A percentile compares a stretch with the other conserved stretches of the same genome.
Evolutionary conservation across 2,329 filamentous ascomycete species (phyloP).

Genomic region (Trichoderma asperellum): DNA sequence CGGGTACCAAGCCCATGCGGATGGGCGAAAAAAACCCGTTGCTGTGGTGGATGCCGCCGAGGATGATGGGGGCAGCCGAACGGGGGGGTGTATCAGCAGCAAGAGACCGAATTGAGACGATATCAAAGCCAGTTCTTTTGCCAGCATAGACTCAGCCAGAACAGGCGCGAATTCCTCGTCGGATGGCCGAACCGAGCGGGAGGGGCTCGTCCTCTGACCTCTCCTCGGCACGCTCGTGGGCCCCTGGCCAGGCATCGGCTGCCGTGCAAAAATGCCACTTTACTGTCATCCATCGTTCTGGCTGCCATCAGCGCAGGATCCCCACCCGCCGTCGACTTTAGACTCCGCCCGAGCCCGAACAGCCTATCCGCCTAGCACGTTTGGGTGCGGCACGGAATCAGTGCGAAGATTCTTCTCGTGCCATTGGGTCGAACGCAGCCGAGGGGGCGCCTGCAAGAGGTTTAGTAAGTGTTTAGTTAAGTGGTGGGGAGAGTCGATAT

Average conservation of each 20-base stretch:
- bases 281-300: background rate
- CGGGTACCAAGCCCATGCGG: background rate
- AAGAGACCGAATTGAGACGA: background rate
- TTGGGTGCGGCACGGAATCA: background rate
- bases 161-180: background rate
- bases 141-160: background rate
- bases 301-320: background rate
- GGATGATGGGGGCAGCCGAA: background rate
- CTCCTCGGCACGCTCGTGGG: constrained; percentile 11
- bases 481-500: background rate
- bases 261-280: background rate
- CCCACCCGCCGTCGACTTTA: background rate
- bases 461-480: background rate
- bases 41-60: background rate
- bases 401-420: background rate
- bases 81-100: background rate
- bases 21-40: background rate
- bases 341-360: constrained; percentile 26
- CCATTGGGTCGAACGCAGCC: constrained; percentile 11
- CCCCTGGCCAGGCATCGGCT: background rate
- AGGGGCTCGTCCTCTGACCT: background rate
- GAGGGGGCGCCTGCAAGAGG: background rate
- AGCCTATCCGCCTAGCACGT: constrained; percentile 26
- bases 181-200: constrained; percentile 8
- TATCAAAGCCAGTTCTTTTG: background rate